phyloP scores from a whole-genome alignment of 345 rosid species.

The Lepidium aucheri region DNA sequence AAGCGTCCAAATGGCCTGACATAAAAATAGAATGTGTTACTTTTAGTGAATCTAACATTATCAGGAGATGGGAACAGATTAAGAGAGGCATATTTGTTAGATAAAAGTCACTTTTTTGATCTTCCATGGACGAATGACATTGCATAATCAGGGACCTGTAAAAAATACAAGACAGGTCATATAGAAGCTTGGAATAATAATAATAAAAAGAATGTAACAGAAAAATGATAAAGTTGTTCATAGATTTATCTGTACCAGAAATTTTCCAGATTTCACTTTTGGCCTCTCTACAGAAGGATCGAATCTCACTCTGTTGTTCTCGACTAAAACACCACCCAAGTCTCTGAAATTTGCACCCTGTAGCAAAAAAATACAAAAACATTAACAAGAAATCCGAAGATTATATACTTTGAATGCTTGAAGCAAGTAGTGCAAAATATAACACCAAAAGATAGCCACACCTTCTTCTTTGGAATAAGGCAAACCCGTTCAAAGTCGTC shows the following conservation, averaged over 20 bases:
- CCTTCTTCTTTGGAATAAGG: conserved; percentile 35
- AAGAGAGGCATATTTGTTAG: background rate
- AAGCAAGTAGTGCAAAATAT: background rate
- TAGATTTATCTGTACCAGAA: conserved; percentile 21
- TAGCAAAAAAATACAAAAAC: background rate
- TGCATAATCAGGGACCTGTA: conserved; percentile 42
- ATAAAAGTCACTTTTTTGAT: conserved; percentile 24
- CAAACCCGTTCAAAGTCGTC: conserved; percentile 27
- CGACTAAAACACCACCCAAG: conserved; percentile 30
- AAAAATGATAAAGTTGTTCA: background rate
- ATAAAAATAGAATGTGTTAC: background rate
- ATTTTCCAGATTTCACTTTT: conserved; percentile 31
- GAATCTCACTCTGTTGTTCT: conserved; percentile 23
- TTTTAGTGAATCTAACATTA: background rate
- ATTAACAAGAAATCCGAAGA: background rate
- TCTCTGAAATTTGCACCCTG: conserved; percentile 43
- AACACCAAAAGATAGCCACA: background rate
- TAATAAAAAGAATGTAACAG: background rate
- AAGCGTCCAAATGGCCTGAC: conserved; percentile 38
- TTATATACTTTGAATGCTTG: background rate
- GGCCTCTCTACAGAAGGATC: conserved; percentile 26
- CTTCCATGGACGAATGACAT: conserved; percentile 16
- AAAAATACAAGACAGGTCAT: background rate
- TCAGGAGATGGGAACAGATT: background rate
- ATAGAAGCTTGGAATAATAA: background rate